phyloP scores from a whole-genome alignment of 2,329 filamentous ascomycete species.

The Colletotrichum chrysophilum region DNA sequence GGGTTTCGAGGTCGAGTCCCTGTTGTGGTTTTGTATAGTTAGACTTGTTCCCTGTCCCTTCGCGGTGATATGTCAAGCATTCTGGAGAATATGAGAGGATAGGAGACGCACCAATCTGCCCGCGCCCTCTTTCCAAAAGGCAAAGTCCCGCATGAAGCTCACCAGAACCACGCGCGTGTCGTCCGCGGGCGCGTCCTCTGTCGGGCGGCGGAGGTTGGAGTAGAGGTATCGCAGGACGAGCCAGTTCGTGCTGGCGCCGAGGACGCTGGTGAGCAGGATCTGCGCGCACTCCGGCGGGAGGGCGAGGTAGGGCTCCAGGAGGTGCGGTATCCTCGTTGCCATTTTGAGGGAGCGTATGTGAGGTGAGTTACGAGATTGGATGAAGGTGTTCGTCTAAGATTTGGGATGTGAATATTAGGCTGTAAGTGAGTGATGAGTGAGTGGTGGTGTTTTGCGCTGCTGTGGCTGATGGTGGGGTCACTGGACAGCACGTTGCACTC shows the following conservation, averaged over 20 bases:
- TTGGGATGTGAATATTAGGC: not conserved
- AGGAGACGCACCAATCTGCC: conserved; percentile 62
- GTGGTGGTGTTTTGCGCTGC: not conserved
- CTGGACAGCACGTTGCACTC: not conserved
- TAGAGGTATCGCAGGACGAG: conserved; percentile 63
- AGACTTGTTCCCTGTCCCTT: rapidly evolving
- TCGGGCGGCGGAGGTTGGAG: conserved; percentile 40
- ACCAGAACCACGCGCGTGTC: conserved; percentile 71
- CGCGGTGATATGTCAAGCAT: rapidly evolving
- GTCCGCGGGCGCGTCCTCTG: conserved; percentile 18
- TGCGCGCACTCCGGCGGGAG: conserved; percentile 65
- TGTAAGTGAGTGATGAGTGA: not conserved
- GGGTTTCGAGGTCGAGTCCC: conserved; percentile 73
- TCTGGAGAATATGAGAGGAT: rapidly evolving
- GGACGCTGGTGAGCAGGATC: conserved; percentile 70
- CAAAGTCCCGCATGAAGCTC: conserved; percentile 79
- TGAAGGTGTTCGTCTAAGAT: not conserved
- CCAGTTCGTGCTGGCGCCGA: conserved; percentile 71
- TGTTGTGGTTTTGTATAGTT: conserved; percentile 29
- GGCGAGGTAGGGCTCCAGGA: conserved; percentile 68
- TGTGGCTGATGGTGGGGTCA: not conserved
- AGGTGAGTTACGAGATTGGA: rapidly evolving
- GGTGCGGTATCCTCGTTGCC: conserved; percentile 62
- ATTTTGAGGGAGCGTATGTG: conserved; percentile 28
- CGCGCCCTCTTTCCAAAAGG: conserved; percentile 79